Conservation (phyloP, 192 early-diverging fungal species). For the Funneliformis mosseae region DNA sequence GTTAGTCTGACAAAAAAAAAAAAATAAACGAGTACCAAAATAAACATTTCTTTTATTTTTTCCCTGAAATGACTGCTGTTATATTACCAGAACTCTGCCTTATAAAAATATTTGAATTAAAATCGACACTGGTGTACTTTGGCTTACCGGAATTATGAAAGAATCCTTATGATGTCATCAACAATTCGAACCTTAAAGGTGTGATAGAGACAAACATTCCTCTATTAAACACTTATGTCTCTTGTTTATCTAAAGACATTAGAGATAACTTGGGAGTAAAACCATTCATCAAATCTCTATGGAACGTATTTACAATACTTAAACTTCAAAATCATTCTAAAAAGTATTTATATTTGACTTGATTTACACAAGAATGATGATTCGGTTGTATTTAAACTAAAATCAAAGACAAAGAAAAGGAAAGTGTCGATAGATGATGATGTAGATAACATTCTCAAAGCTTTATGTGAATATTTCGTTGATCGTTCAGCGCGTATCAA, state of each 20-base stretch:
- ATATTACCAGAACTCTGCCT: neutral
- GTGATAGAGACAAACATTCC: neutral
- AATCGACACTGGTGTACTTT: conserved; percentile 4
- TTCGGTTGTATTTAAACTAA: neutral
- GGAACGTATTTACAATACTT: neutral
- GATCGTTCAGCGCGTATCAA: neutral
- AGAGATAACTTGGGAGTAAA: neutral
- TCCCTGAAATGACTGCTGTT: too few relatives aligned
- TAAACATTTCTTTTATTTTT: too few relatives aligned
- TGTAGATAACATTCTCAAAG: neutral
- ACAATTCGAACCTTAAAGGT: neutral
- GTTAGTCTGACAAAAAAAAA: too few relatives aligned
- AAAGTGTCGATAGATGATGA: neutral
- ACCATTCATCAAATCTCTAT: neutral
- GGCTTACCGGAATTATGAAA: neutral
- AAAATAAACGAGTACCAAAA: too few relatives aligned
- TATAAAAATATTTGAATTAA: neutral
- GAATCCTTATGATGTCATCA: neutral
- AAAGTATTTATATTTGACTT: neutral
- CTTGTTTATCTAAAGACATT: neutral
- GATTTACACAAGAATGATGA: neutral
- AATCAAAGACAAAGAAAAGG: neutral
- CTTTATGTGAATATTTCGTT: neutral
- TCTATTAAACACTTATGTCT: neutral
- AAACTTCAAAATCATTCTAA: neutral